Evolutionary conservation across 768 basidiomycete genomes (phyloP), one percentile per base, ranked within the genome.

Genomic region (Dioszegia hungarica): DNA sequence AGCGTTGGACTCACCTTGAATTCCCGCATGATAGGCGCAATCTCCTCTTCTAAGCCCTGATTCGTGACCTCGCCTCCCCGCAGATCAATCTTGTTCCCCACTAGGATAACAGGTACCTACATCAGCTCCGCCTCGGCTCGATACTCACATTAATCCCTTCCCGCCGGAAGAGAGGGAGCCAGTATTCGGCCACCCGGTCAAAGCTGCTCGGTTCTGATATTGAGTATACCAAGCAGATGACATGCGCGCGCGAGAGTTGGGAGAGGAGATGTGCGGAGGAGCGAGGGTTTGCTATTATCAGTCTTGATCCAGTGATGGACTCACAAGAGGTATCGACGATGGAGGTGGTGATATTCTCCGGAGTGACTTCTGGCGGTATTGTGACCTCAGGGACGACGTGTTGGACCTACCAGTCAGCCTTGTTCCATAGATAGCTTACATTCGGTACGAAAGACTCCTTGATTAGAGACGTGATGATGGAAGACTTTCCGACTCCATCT

Each of bases 401-500:
- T 77, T 94, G 91, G 43, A 95, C 92, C 93, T 95, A 69, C 4
- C 25, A 27, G 31, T 5, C 54, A 38, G 52, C 27, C 17, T n/a
- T 15, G 12, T 15, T 11, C 8, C 22, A 12, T 3, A 2, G 9
- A 17, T 2, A 2, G 73, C 82, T 62, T 77, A 92, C 93, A 78
- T 92, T 88, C 37, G 88, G 80, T 49, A 97, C 88, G 74, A 87
- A 95, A 29, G 88, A 86, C 76, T 94, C 90, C 76, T 97, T 97
- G 78, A 99, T 97, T 73, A 97, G 82, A 33, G 91, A 91, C 19
- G 91, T 95, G 74, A 98, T 85, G 73, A 98, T 92, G 43, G 91
- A 92, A 76, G 90, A 93, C 81, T 99, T 99, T 63, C 94, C 94
- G 67, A 97, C 94, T 63, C 89, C 90, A 81, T 94, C 92, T 97